Evolutionary conservation across 2,329 filamentous ascomycete genomes (phyloP).

Genomic region (Xylariaceae sp.): DNA sequence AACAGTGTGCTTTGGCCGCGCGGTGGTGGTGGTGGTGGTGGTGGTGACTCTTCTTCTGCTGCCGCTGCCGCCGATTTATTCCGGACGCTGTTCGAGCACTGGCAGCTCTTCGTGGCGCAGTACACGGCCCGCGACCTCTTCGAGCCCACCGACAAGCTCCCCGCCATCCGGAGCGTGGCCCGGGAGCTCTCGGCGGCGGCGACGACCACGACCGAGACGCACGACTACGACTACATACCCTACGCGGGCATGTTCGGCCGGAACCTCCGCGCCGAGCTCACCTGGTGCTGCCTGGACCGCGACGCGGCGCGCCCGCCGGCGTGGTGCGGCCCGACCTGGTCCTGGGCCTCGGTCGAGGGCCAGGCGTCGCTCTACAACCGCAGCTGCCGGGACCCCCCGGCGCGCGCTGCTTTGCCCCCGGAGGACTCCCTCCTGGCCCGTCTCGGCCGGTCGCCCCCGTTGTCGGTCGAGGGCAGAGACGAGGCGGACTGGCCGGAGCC

Average conservation of each 20-base stretch:
- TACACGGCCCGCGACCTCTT: conserved; percentile 9
- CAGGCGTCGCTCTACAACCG: conserved; percentile 7
- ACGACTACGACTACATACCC: no score
- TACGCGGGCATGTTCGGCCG: conserved; percentile 10
- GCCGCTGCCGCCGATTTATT: conserved; percentile 1
- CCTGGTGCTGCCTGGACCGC: conserved; percentile 5
- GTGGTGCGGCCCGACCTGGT: conserved; percentile 13
- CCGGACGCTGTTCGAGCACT: conserved; percentile 4
- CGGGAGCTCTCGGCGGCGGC: conserved; percentile 5
- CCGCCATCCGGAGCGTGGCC: conserved; percentile 12
- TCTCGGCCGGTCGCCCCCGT: conserved; percentile 3
- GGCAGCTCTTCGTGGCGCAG: conserved; percentile 8
- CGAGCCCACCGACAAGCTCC: conserved; percentile 8
- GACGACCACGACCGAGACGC: conserved; percentile 1
- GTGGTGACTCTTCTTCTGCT: no score
- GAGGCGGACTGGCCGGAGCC: conserved; percentile 3
- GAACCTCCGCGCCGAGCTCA: conserved; percentile 8
- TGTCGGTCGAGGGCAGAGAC: background rate
- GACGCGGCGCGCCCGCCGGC: conserved; percentile 1
- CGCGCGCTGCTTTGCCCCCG: background rate
- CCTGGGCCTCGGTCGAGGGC: conserved; percentile 12
- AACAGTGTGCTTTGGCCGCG: conserved; percentile 10
- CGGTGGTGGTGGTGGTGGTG: no score
- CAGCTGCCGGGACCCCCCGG: conserved; percentile 4
- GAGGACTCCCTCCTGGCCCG: conserved; percentile 3